These are phyloP conservation scores for Cladosporium velox DNA, from an alignment of 2,329 filamentous ascomycete species.

Conservation along the genomic window DNA sequence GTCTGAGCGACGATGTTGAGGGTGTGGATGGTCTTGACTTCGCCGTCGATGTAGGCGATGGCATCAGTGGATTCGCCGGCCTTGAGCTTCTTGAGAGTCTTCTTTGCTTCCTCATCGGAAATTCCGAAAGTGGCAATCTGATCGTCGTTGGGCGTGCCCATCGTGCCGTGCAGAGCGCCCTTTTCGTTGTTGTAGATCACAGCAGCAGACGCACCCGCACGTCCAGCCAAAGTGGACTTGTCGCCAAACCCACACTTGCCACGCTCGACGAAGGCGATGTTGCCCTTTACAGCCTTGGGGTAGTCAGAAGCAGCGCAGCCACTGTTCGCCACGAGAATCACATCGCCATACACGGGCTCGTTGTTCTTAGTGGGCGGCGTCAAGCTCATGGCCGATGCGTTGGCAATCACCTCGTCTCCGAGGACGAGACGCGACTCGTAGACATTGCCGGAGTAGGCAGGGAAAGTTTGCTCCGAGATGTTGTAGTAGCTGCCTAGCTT, in stretches of 20 bases:
- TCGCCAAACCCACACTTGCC: slow-evolving; percentile 69
- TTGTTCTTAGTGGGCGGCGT: slow-evolving; percentile 63
- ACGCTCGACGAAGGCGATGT: slow-evolving; percentile 69
- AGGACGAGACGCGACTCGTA: slow-evolving; percentile 46
- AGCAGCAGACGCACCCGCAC: slow-evolving; percentile 67
- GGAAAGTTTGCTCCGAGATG: slow-evolving; percentile 51
- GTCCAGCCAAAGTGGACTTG: slow-evolving; percentile 68
- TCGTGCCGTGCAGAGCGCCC: slow-evolving; percentile 42
- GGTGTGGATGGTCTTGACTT: slow-evolving; percentile 27
- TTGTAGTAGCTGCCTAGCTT: slow-evolving; percentile 62
- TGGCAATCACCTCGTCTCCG: slow-evolving; percentile 60
- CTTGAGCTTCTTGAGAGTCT: slow-evolving; percentile 26
- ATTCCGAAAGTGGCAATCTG: slow-evolving; percentile 72
- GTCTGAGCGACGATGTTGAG: slow-evolving; percentile 44
- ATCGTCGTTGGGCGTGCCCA: slow-evolving; percentile 35
- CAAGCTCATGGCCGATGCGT: slow-evolving; percentile 41
- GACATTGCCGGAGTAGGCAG: slow-evolving; percentile 35
- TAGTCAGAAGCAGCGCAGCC: slow-evolving; percentile 67
- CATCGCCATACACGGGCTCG: slow-evolving; percentile 21
- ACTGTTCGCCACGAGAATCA: slow-evolving; percentile 47
- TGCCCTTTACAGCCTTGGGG: slow-evolving; percentile 57
- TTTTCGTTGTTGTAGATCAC: slow-evolving; percentile 72
- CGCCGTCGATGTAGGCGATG: slow-evolving; percentile 29
- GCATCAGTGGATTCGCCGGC: slow-evolving; percentile 23
- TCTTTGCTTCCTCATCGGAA: slow-evolving; percentile 38